Conservation (phyloP, 2,329 filamentous ascomycete species). For the Diaporthe destruens region DNA sequence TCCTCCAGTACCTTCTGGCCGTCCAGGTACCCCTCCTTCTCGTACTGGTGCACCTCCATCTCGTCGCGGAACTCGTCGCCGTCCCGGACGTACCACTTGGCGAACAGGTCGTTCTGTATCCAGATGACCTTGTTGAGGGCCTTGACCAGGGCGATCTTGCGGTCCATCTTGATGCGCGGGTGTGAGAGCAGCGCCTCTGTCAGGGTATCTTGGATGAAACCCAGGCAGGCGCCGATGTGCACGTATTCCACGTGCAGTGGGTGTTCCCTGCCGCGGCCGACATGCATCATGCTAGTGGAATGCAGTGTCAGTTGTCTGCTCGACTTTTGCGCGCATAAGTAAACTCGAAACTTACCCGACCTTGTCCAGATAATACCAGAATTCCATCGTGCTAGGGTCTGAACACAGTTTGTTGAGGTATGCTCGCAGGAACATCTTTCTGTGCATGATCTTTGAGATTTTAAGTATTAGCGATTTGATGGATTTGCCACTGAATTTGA, state of each 20-base stretch:
- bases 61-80: constrained; percentile 69
- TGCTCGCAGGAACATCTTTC: constrained; percentile 83
- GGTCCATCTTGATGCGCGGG: constrained; percentile 73
- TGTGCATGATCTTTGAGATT: constrained; percentile 68
- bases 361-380: constrained; percentile 88
- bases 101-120: constrained; percentile 89
- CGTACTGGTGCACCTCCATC: constrained; percentile 63
- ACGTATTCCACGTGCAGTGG: constrained; percentile 85
- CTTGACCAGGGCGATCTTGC: constrained; percentile 80
- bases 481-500: no score
- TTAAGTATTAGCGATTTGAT: neutral
- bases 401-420: constrained; percentile 82
- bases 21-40: constrained; percentile 74
- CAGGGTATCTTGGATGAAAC: constrained; percentile 82
- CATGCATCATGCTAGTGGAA: constrained; percentile 77
- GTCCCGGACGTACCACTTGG: constrained; percentile 83
- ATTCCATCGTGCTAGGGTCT: constrained; percentile 80
- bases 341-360: constrained; percentile 70
- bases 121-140: constrained; percentile 85
- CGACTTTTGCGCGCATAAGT: neutral
- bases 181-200: constrained; percentile 81
- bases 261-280: constrained; percentile 78
- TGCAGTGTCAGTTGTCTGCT: neutral
- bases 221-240: constrained; percentile 79
- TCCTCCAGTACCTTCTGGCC: constrained; percentile 69